phyloP scores from a whole-genome alignment of 2,329 filamentous ascomycete species.

The Neonectria punicea region DNA sequence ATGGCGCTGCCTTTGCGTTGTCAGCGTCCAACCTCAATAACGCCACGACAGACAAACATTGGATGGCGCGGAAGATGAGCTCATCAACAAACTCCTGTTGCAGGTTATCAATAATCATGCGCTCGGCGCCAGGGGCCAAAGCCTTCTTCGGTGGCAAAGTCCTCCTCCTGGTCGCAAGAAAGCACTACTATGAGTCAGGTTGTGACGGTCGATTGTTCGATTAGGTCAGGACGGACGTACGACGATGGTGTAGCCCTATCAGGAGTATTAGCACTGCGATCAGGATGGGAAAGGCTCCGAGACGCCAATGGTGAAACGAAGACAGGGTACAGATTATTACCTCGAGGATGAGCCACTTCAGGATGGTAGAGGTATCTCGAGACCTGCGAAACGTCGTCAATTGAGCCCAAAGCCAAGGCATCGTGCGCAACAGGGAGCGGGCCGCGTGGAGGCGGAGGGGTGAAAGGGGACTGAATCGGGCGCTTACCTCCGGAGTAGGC shows the following conservation, averaged over 20 bases:
- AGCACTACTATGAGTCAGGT: conserved; percentile 29
- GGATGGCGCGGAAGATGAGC: no score
- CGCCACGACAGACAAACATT: no score
- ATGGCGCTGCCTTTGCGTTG: no score
- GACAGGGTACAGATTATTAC: background rate
- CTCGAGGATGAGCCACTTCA: conserved; percentile 1
- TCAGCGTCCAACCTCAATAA: no score
- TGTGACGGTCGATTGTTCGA: background rate
- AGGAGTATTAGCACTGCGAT: background rate
- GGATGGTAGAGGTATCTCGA: conserved; percentile 10
- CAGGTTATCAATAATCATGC: no score
- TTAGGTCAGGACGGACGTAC: background rate
- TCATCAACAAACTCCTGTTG: no score
- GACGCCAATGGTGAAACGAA: background rate
- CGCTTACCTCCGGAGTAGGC: background rate
- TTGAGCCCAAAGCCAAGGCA: background rate
- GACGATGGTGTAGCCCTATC: conserved; percentile 16
- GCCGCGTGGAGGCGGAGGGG: no score
- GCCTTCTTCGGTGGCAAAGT: conserved; percentile 76
- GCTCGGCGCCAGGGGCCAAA: conserved; percentile 8
- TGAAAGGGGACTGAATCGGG: background rate
- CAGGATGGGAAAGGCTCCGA: no score
- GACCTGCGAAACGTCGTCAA: background rate
- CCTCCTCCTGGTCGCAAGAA: conserved; percentile 74
- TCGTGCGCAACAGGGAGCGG: no score